Percentiles rank a stretch among this genome's conserved stretches.
These are phyloP conservation scores for Pestalotiopsis sp. DNA, from an alignment of 2,329 filamentous ascomycete genomes.

Conservation along the genomic window DNA sequence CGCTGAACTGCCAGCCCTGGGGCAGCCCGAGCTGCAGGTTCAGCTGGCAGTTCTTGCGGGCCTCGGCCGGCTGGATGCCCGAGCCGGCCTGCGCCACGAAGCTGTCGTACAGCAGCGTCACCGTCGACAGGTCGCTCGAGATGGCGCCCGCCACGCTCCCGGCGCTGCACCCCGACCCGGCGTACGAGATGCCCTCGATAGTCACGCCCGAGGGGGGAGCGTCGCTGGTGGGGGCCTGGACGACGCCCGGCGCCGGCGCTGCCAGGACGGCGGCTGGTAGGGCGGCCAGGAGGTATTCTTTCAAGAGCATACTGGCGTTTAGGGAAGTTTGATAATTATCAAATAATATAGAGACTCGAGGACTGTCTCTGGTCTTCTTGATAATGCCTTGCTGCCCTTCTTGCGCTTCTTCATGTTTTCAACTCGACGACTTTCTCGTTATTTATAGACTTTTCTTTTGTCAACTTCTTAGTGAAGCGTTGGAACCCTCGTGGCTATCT, in stretches of 20 bases:
- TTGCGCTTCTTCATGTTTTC: neutral
- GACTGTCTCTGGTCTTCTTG: neutral
- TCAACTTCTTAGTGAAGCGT: neutral
- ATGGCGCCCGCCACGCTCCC: slow-evolving; percentile 25
- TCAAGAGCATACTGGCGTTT: slow-evolving; percentile 10
- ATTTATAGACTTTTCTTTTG: neutral
- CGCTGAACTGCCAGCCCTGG: slow-evolving; percentile 34
- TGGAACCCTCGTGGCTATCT: neutral
- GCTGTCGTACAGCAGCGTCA: slow-evolving; percentile 54
- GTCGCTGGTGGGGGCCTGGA: slow-evolving; percentile 17
- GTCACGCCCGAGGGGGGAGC: slow-evolving; percentile 23
- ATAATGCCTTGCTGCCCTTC: neutral
- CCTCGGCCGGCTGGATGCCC: slow-evolving; percentile 39
- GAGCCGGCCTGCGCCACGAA: slow-evolving; percentile 53
- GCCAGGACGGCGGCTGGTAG: slow-evolving; percentile 13
- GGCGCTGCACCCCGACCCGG: slow-evolving; percentile 29
- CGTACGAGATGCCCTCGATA: slow-evolving; percentile 26
- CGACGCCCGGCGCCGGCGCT: slow-evolving; percentile 2
- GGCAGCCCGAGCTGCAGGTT: slow-evolving; percentile 45
- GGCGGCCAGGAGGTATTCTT: slow-evolving; percentile 4
- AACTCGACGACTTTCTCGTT: neutral
- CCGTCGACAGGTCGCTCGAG: slow-evolving; percentile 25
- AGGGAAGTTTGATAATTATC: neutral
- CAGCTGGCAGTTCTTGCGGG: slow-evolving; percentile 56
- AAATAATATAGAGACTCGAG: neutral